A percentile compares a stretch with the other conserved stretches of the same genome.
These are phyloP conservation scores for Aureoboletus auriporus DNA, from an alignment of 768 basidiomycete genomes.

Conservation along the genomic window DNA sequence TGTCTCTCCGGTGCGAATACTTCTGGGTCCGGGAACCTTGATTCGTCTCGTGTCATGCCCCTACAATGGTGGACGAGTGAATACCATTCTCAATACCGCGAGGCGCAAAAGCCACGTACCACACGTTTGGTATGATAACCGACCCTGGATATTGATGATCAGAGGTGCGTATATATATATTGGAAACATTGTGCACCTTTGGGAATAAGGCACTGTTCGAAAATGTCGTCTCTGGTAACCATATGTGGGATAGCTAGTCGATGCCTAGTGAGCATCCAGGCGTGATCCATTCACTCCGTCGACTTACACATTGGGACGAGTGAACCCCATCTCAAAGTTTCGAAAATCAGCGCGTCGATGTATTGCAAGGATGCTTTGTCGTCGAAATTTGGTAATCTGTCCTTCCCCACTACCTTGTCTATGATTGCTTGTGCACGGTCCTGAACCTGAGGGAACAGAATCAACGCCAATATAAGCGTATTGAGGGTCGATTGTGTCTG, in stretches of 20 bases:
- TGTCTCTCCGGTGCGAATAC: slow-evolving; percentile 33
- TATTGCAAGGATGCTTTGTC: slow-evolving; percentile 19
- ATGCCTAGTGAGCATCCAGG: neutral
- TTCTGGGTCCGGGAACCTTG: slow-evolving; percentile 23
- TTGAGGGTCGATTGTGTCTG: slow-evolving; percentile 14
- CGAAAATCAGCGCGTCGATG: slow-evolving; percentile 20
- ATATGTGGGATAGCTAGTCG: slow-evolving; percentile 26
- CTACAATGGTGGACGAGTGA: slow-evolving; percentile 1
- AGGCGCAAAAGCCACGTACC: slow-evolving; percentile 6
- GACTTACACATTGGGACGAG: slow-evolving; percentile 19
- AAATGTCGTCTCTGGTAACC: slow-evolving; percentile 36
- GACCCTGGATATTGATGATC: slow-evolving; percentile 10
- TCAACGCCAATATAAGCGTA: slow-evolving; percentile 16
- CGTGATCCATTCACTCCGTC: too few species aligned
- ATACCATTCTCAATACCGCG: neutral
- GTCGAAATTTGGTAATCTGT: slow-evolving; percentile 12
- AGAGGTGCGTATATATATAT: neutral
- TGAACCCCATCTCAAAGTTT: slow-evolving; percentile 20
- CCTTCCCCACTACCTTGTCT: slow-evolving; percentile 16
- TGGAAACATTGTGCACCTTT: slow-evolving; percentile 31
- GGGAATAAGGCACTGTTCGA: slow-evolving; percentile 47
- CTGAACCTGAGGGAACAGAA: slow-evolving; percentile 21
- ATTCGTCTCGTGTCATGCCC: slow-evolving; percentile 22
- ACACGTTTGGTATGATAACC: slow-evolving; percentile 17
- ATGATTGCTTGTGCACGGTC: slow-evolving; percentile 15